Evolutionary conservation across 768 basidiomycete species (phyloP).

Genomic region (Mycena belliarum): DNA sequence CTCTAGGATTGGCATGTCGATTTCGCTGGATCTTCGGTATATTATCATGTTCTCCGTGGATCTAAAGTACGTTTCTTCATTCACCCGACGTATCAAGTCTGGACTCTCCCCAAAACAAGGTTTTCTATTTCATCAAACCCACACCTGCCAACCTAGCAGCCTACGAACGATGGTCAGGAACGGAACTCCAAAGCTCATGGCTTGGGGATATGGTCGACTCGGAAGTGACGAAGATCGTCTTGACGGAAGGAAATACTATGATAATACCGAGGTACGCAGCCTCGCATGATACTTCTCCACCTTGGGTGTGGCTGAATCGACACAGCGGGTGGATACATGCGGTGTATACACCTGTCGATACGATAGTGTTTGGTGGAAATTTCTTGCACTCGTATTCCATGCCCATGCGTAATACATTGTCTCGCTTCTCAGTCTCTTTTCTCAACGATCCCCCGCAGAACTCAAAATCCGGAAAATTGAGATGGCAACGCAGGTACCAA

Average conservation of each 20-base stretch:
- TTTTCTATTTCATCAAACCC: conserved; percentile 95
- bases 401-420: conserved; percentile 65
- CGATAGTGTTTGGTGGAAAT: conserved; percentile 96
- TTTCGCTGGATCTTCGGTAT: conserved; percentile 97
- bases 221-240: conserved; percentile 85
- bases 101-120: conserved; percentile 40
- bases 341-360: conserved; percentile 92
- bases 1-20: conserved; percentile 96
- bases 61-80: conserved; percentile 58
- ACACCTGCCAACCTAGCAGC: conserved; percentile 83
- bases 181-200: conserved; percentile 89
- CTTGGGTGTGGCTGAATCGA: too few species aligned
- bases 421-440: neutral
- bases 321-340: conserved; percentile 93
- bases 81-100: neutral
- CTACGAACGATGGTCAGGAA: conserved; percentile 93
- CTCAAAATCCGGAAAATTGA: conserved; percentile 89
- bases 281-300: neutral
- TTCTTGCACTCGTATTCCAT: conserved; percentile 94
- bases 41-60: conserved; percentile 89
- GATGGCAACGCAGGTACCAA: conserved; percentile 88
- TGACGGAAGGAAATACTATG: conserved; percentile 82
- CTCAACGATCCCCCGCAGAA: conserved; percentile 49
- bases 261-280: conserved; percentile 66
- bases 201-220: conserved; percentile 90